Evolutionary conservation across 2,329 filamentous ascomycete species (phyloP).

Genomic region (Reticulascus tulasneorum): DNA sequence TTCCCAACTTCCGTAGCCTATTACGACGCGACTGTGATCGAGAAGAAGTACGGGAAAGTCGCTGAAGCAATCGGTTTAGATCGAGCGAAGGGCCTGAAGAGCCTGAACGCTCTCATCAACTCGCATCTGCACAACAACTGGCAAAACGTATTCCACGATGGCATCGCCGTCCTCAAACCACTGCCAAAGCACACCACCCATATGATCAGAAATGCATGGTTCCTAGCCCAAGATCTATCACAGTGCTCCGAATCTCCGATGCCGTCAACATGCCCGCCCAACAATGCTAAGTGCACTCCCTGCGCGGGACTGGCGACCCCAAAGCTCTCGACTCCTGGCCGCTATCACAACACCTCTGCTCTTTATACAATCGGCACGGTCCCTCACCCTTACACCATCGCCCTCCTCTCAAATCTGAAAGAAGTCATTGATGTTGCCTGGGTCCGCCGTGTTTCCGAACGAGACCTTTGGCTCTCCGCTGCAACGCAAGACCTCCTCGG

Average conservation of each 20-base stretch:
- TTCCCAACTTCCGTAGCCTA: constrained; percentile 68
- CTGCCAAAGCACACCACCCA: constrained; percentile 69
- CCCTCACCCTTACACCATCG: constrained; percentile 85
- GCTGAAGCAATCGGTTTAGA: constrained; percentile 56
- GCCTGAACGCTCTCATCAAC: constrained; percentile 73
- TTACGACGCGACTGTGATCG: constrained; percentile 64
- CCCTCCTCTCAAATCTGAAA: constrained; percentile 61
- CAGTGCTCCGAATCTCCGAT: constrained; percentile 72
- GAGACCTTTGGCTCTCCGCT: constrained; percentile 74
- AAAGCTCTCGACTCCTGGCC: constrained; percentile 60
- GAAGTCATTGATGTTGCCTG: constrained; percentile 58
- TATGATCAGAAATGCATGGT: constrained; percentile 64
- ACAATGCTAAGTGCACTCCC: constrained; percentile 66
- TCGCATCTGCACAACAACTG: constrained; percentile 82
- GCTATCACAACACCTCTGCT: constrained; percentile 67
- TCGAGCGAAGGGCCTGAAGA: constrained; percentile 56
- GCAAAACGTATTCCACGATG: constrained; percentile 72
- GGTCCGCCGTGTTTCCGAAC: constrained; percentile 63
- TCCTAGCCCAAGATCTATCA: constrained; percentile 71
- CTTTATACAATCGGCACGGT: constrained; percentile 82
- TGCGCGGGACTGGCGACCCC: constrained; percentile 65
- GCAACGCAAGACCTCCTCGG: constrained; percentile 68
- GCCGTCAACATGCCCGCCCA: constrained; percentile 78
- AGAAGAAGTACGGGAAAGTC: constrained; percentile 63
- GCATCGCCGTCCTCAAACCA: constrained; percentile 79